Base-by-base conservation (phyloP, 1,284 basidiomycete genomes). In the Xanthoconium separans region DNA sequence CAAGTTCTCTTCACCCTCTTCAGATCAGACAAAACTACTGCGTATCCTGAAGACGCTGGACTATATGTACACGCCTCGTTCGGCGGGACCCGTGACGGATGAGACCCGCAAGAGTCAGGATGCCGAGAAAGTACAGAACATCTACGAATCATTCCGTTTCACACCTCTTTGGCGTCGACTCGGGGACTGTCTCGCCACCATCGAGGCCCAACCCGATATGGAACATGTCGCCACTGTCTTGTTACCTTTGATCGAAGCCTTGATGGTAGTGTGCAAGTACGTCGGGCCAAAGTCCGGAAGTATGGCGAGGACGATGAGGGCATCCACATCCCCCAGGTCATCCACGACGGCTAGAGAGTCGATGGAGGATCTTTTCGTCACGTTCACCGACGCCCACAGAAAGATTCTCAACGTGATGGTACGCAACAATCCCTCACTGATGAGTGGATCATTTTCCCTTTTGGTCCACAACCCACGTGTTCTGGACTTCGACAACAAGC, bases 401-500 rank as follows among this genome's bases (percentile, higher is more conserved):
- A 98, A 98, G 73, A 85, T 98, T 36, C 82, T 99, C 56, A 98
- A 98, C 70, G 79, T 95, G 56, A 98, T 99, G 91, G 96, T 99
- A 34, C 89, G 96, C 55, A 98, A 95, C 71, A 98, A 98, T 67
- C 97, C 97, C 2, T 93, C 95, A 1, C 75, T 99, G 37, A 96
- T 99, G 92, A 95, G 93, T 61, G 97, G 97, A 12, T 97, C 95
- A 1, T 99, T 99, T 80, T 94, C 95, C 15, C 80, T 99, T 3
- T 81, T 99, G 53, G 91, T 99, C 34, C 88, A 95, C 72, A 99
- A 99, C 66, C 90, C 97, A 47, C 89, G 93, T 43, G 95, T 99
- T 24, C 84, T 99, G 56, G 97, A 99, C 78, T 99, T 99, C 71
- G 97, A 99, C 79, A 99, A 99, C 85, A 99, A 99, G 77, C 87